Evolutionary conservation across 108 stramenopile genomes (phyloP).

Genomic region (Craspedostauros australis): DNA sequence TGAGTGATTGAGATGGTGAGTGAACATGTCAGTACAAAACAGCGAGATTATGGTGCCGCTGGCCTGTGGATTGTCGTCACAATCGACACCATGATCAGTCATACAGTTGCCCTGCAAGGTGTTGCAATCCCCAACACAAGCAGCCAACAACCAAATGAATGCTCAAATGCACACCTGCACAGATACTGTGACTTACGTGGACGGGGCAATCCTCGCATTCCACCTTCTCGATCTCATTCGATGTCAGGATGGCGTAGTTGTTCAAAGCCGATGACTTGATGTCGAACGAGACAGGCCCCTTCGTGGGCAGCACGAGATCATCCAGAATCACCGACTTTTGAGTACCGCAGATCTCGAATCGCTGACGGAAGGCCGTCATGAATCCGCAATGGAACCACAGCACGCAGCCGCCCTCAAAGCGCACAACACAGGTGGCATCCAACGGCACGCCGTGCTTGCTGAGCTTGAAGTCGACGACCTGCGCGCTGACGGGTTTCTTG

Average conservation of each 20-base stretch:
- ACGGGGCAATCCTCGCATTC: constrained; percentile 1
- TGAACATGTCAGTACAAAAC: not conserved
- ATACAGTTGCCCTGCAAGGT: not conserved
- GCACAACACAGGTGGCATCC: constrained; percentile 20
- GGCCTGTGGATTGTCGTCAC: not conserved
- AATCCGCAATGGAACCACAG: constrained; percentile 44
- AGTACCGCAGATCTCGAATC: constrained; percentile 20
- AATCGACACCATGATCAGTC: not conserved
- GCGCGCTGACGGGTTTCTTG: constrained; percentile 13
- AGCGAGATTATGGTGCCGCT: not conserved
- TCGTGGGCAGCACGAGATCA: constrained; percentile 33
- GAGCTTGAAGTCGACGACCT: constrained; percentile 20
- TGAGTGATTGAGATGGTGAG: too few relatives aligned
- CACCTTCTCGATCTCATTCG: constrained; percentile 5
- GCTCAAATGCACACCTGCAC: not conserved
- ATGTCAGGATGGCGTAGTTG: constrained; percentile 14
- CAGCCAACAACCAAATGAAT: too few relatives aligned
- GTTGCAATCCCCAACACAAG: too few relatives aligned
- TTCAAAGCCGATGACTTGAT: constrained; percentile 16
- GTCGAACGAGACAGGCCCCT: not conserved
- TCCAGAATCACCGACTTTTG: constrained; percentile 9
- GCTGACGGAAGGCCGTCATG: constrained; percentile 31
- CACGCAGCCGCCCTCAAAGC: constrained; percentile 11
- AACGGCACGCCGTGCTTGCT: constrained; percentile 32
- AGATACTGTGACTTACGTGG: constrained; percentile 3